Conservation (phyloP, 331 rosid species). For the Pyrus hybrid region DNA sequence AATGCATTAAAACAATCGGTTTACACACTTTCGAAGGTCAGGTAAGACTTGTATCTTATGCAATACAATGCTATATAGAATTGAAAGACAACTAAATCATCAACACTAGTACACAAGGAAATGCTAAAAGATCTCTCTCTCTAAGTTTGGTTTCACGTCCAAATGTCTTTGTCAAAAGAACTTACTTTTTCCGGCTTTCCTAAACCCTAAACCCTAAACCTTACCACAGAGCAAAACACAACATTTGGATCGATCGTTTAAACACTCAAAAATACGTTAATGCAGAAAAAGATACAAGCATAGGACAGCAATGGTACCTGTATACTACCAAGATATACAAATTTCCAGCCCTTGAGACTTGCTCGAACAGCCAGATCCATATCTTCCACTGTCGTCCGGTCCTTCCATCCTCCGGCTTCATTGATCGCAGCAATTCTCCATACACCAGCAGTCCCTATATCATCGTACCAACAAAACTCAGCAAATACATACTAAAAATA, state of each 20-base stretch:
- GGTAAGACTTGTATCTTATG: background rate
- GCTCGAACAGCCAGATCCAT: conserved; percentile 98
- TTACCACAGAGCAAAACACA: background rate
- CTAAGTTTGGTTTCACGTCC: background rate
- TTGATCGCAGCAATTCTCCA: conserved; percentile 88
- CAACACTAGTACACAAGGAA: too few relatives aligned
- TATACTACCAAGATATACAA: conserved; percentile 46
- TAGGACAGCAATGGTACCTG: conserved; percentile 29
- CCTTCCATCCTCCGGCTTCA: conserved; percentile 98
- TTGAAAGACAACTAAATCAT: too few relatives aligned
- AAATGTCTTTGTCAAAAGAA: background rate
- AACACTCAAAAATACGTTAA: background rate
- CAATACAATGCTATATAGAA: too few relatives aligned
- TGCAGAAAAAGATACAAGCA: background rate
- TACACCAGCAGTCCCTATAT: conserved; percentile 89
- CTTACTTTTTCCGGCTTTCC: background rate
- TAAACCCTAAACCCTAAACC: background rate
- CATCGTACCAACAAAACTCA: background rate
- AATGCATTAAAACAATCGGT: background rate
- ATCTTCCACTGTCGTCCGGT: conserved; percentile 94
- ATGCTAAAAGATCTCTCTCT: background rate
- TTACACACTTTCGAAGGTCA: background rate
- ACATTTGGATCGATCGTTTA: background rate
- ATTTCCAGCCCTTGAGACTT: conserved; percentile 93
- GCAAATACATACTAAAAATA: background rate